Evolutionary conservation across 805 yeast genomes (phyloP), one percentile per base, ranked within the genome.

Genomic region (Wickerhamiella bombiphila): DNA sequence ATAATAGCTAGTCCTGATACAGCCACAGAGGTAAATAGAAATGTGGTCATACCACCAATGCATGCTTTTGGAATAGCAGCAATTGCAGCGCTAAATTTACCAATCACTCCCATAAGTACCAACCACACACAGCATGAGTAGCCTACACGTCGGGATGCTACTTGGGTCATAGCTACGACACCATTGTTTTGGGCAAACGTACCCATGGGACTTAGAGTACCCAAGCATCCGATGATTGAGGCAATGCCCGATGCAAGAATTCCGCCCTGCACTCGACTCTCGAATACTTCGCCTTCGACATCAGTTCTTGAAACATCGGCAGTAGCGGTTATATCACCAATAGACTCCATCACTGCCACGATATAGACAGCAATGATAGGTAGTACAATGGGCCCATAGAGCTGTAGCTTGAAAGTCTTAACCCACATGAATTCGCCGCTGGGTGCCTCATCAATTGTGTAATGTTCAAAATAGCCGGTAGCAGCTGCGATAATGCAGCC

Each of bases 171-270:
- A 30, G 93, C 76, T 47, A 85, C 83, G 41, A 85, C 94, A 66
- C 95, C 95, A 56, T 86, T 86, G 61, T 86, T 86, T 61, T 85
- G 95, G 11, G 95, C 94, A 64, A 86, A 86, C 0, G 91, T 78
- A 9, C 93, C 76, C 73, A 83, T 66, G 40, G 95, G 94, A n/a
- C 94, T 79, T 39, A 80, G 63, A 16, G 94, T 83, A 69, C 74
- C 69, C 32, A 85, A 64, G 31, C 85, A 83, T 13, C 91, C 77
- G 3, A 83, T 45, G 17, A 78, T 50, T 43, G 94, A 86, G 55
- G 79, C 79, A 47, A 81, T 50, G 33, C 94, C 95, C 58, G 85
- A 94, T 15, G 93, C 91, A 25, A 85, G 65, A 33, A 85, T 71
- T 59, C 94, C 96, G 51, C 96, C 95, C 63, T 86, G 95, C 47